Percentiles rank a stretch among this genome's conserved stretches.
phyloP scores from a whole-genome alignment of 2,329 filamentous ascomycete species.

The Cyclaneusma minus region DNA sequence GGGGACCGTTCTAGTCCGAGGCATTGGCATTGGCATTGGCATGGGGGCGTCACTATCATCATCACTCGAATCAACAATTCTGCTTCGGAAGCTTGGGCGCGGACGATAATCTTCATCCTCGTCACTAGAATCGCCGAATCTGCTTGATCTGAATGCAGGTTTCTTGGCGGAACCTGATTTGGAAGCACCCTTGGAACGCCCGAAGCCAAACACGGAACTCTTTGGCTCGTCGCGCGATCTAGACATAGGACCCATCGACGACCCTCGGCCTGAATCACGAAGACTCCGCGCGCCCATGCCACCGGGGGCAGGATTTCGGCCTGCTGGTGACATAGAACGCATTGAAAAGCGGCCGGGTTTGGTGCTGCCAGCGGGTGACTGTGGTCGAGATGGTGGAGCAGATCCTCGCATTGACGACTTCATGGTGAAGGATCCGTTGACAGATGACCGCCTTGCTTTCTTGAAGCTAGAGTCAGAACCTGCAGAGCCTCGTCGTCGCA shows the following conservation, averaged over 20 bases:
- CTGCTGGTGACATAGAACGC: conserved; percentile 53
- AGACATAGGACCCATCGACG: too few species aligned
- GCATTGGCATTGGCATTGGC: conserved; percentile 3
- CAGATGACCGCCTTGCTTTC: conserved; percentile 34
- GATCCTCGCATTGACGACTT: conserved; percentile 55
- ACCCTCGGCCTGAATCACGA: conserved; percentile 25
- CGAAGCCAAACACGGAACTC: too few species aligned
- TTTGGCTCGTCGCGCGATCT: too few species aligned
- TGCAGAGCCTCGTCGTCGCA: conserved; percentile 41
- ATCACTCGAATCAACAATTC: conserved; percentile 48
- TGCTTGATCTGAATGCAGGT: too few species aligned
- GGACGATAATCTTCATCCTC: conserved; percentile 16
- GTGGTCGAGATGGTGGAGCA: conserved; percentile 15
- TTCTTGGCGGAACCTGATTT: conserved; percentile 11
- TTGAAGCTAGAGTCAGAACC: conserved; percentile 75
- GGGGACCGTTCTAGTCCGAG: conserved; percentile 5
- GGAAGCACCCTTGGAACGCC: conserved; percentile 20
- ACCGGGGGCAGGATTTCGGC: too few species aligned
- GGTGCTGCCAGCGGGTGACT: conserved; percentile 22
- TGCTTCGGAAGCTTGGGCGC: conserved; percentile 26
- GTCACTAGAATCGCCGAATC: conserved; percentile 19
- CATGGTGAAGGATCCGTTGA: conserved; percentile 44
- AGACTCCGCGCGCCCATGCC: too few species aligned
- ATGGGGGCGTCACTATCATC: conserved; percentile 29
- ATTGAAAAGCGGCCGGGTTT: conserved; percentile 50